Percentiles rank a stretch among this genome's conserved stretches.
Conservation (phyloP, 208 protist genomes). For the Leishmania braziliensis region DNA sequence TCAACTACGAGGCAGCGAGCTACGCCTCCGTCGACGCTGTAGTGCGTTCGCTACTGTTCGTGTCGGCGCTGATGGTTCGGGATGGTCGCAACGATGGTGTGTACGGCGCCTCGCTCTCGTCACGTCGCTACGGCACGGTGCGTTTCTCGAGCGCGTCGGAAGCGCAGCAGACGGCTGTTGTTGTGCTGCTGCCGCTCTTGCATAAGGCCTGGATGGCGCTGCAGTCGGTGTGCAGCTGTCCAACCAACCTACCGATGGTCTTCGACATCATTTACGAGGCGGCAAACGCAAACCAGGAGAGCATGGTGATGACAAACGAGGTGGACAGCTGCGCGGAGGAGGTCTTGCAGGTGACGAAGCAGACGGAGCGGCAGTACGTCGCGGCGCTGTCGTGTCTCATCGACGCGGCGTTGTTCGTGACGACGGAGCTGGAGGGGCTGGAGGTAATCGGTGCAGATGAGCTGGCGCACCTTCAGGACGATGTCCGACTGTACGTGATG, state of each 20-base stretch:
- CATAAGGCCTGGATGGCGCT: conserved; percentile 84
- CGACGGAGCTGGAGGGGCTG: conserved; percentile 63
- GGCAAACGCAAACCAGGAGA: conserved; percentile 47
- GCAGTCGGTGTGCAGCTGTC: conserved; percentile 42
- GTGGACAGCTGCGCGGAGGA: conserved; percentile 23
- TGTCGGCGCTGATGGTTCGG: conserved; percentile 46
- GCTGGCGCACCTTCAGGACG: conserved; percentile 43
- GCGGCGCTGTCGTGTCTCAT: conserved; percentile 41
- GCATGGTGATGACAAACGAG: conserved; percentile 26
- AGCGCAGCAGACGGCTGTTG: conserved; percentile 54
- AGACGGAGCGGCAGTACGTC: conserved; percentile 46
- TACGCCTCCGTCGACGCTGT: conserved; percentile 61
- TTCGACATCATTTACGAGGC: conserved; percentile 62
- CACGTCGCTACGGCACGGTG: conserved; percentile 34
- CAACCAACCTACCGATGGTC: conserved; percentile 66
- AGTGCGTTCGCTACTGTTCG: conserved; percentile 39
- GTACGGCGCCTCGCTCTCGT: conserved; percentile 35
- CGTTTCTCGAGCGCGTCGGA: conserved; percentile 43
- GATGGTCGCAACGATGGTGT: conserved; percentile 49
- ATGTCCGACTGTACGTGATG: conserved; percentile 52
- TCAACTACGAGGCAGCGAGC: conserved; percentile 56
- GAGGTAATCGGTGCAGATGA: conserved; percentile 36
- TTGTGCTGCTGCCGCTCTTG: conserved; percentile 64
- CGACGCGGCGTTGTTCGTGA: conserved; percentile 49
- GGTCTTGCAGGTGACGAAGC: conserved; percentile 35